These are phyloP conservation scores for Sordariomycetes sp. DNA, from an alignment of 2,329 filamentous ascomycete species.

Conservation along the genomic window DNA sequence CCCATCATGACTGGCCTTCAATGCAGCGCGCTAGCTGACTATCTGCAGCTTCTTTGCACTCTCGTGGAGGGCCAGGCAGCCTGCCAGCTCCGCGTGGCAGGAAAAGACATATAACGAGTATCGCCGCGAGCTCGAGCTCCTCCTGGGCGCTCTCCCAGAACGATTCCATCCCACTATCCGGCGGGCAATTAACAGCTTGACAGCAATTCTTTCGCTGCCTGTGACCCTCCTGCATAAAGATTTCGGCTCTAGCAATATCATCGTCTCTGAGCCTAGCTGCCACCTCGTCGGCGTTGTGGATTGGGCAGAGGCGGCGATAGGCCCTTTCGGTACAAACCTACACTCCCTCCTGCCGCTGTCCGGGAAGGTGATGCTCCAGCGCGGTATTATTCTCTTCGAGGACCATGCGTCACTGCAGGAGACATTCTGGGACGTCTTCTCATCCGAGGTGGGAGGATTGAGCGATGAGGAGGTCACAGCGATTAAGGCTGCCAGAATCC, in stretches of 20 bases:
- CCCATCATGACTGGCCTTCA: not conserved
- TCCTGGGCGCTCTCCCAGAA: constrained; percentile 19
- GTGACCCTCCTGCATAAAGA: constrained; percentile 27
- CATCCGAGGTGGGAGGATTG: not conserved
- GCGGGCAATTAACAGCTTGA: constrained; percentile 17
- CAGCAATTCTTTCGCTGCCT: constrained; percentile 22
- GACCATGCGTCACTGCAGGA: not conserved
- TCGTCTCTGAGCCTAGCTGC: constrained; percentile 23
- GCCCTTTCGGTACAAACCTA: constrained; percentile 28
- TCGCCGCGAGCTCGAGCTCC: constrained; percentile 17
- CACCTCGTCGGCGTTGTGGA: constrained; percentile 27
- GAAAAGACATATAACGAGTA: too few relatives aligned
- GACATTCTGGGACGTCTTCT: not conserved
- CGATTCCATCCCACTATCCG: constrained; percentile 22
- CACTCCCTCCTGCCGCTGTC: constrained; percentile 20
- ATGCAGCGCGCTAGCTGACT: not conserved
- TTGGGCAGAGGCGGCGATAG: constrained; percentile 27
- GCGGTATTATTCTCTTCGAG: constrained; percentile 16
- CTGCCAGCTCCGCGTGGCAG: not conserved
- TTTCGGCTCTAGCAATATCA: constrained; percentile 25
- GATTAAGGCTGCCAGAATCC: not conserved
- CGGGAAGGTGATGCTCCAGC: constrained; percentile 21
- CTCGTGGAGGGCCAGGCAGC: not conserved
- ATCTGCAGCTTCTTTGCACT: not conserved
- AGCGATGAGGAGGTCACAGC: not conserved